These are phyloP conservation scores for Purpureocillium takamizusanense DNA, from an alignment of 2,329 filamentous ascomycete genomes.

Conservation along the genomic window DNA sequence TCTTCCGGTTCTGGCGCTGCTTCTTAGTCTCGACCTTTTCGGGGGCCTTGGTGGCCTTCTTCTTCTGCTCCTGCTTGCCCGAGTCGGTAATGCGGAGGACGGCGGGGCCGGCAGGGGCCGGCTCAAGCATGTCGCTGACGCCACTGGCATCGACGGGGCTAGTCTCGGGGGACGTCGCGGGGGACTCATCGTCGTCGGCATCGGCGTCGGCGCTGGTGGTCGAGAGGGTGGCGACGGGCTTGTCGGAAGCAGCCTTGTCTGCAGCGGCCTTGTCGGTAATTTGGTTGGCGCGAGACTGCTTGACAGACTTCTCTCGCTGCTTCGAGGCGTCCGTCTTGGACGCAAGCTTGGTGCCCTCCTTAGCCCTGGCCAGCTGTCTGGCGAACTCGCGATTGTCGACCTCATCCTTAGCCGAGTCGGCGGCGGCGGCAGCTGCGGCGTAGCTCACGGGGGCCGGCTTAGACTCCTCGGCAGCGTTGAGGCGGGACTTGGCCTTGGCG, in stretches of 20 bases:
- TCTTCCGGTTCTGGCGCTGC: conserved; percentile 85
- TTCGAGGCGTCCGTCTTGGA: conserved; percentile 46
- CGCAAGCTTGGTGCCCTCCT: conserved; percentile 57
- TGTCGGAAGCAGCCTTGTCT: conserved; percentile 30
- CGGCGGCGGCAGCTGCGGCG: conserved; percentile 15
- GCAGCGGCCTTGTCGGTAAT: conserved; percentile 32
- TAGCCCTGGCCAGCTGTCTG: conserved; percentile 59
- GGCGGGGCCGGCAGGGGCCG: conserved; percentile 55
- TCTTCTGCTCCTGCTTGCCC: conserved; percentile 54
- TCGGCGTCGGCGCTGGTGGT: conserved; percentile 68
- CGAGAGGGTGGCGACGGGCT: conserved; percentile 54
- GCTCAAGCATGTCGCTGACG: conserved; percentile 88
- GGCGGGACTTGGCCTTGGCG: conserved; percentile 27
- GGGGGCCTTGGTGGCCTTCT: conserved; percentile 51
- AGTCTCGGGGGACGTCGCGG: conserved; percentile 56
- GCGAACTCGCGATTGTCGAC: conserved; percentile 70
- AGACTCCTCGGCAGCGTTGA: conserved; percentile 15
- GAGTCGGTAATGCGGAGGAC: conserved; percentile 70
- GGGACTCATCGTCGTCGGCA: conserved; percentile 72
- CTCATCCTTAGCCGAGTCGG: conserved; percentile 45
- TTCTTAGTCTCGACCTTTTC: conserved; percentile 82
- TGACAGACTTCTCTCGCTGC: conserved; percentile 60
- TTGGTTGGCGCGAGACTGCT: conserved; percentile 55
- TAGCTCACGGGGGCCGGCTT: conserved; percentile 4
- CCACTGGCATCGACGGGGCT: conserved; percentile 52